Base-by-base conservation (phyloP, 202 grass and related monocot genomes). In the Schoenoplectus tabernaemontani region DNA sequence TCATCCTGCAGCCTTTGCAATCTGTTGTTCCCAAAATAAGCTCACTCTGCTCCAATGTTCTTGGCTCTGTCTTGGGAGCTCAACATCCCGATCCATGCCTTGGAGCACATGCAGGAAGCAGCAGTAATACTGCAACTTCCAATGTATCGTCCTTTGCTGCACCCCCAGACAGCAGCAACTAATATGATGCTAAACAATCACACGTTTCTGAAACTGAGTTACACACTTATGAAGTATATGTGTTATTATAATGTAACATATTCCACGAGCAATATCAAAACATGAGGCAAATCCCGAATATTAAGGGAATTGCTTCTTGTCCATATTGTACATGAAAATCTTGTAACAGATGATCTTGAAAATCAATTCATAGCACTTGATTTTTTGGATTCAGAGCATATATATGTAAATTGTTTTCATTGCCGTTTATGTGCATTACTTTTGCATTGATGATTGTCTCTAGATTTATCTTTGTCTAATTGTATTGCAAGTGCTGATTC, bases 21-120 rank as follows among this genome's bases (percentile, higher is more conserved):
- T 62, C 57, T 4, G 0, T 16, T 10, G 15, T 19, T 6, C 9
- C 7, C 3, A 30, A 62, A 47, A 56, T 67, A 38, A 83, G n/a
- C 8, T 78, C 80, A 0, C n/a, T 68, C 9, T 84, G 75, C 36
- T 22, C 62, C 10, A 51, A 78, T 58, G 82, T 79, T 38, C 19
- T 58, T 12, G 82, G 59, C 24, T 57, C n/a, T 0, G 20, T 20
- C 22, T 33, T 3, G 17, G 83, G 83, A 42, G 30, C 22, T 28
- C 83, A 85, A 71, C 10, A 68, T 4, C 71, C 83, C 8, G 39
- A 67, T 38, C 83, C 76, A 34, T 79, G 75, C 73, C 30, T 79
- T 20, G 77, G 36, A 64, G 16, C 33, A 22, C 32, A 79, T 61
- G 26, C 24, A 20, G 5, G 28, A 77, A 63, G 16, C 4, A 39